Evolutionary conservation across 1,284 basidiomycete genomes (phyloP).

Genomic region (Puccinia brachypodii): DNA sequence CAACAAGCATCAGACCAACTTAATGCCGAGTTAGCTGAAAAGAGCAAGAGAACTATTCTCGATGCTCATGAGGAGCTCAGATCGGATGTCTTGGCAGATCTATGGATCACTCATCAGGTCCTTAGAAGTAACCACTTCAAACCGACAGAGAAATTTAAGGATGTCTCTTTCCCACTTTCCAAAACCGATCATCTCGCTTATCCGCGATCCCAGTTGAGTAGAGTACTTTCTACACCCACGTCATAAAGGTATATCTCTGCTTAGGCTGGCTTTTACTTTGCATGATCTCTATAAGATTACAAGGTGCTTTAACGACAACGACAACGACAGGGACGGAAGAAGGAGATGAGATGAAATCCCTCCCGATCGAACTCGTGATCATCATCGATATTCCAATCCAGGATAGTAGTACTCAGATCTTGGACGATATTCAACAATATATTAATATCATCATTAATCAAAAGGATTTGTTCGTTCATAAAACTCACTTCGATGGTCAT

Average conservation of each 20-base stretch:
- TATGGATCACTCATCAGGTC: background rate
- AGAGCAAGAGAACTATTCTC: background rate
- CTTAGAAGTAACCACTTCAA: background rate
- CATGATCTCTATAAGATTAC: background rate
- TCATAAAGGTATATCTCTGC: background rate
- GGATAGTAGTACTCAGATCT: too few species aligned
- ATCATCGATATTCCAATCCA: background rate
- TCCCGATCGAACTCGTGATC: background rate
- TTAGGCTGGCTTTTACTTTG: background rate
- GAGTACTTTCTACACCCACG: background rate
- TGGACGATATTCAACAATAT: background rate
- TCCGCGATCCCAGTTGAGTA: background rate
- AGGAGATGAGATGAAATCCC: background rate
- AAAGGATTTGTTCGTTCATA: background rate
- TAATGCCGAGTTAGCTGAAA: background rate
- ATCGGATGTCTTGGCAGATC: background rate
- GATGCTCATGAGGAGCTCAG: background rate
- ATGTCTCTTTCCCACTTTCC: background rate
- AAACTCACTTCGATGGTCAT: background rate
- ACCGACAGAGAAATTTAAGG: background rate
- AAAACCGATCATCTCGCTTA: background rate
- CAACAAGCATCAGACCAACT: background rate
- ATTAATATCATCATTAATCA: background rate
- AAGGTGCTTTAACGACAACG: background rate
- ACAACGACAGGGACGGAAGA: background rate